Conservation (phyloP, 768 basidiomycete species). For the Collybia sp. region DNA sequence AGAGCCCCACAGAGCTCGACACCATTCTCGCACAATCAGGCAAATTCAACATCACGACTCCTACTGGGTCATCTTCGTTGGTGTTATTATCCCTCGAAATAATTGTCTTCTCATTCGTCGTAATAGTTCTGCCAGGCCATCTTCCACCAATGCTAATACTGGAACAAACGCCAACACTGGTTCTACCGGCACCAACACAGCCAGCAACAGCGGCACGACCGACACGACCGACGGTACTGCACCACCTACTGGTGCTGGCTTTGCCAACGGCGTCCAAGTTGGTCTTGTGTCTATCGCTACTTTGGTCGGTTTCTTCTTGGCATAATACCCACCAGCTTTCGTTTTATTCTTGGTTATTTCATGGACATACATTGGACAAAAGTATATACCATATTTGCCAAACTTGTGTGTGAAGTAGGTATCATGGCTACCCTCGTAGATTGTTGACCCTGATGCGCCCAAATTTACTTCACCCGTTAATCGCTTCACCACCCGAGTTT, state of each 20-base stretch:
- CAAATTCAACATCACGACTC: slow-evolving; percentile 43
- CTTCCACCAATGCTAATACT: slow-evolving; percentile 5
- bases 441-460: no score
- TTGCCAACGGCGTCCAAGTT: slow-evolving; percentile 10
- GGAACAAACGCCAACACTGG: slow-evolving; percentile 10
- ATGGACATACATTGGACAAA: no score
- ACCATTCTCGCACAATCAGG: slow-evolving; percentile 69
- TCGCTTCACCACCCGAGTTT: no score
- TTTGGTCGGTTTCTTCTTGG: slow-evolving; percentile 12
- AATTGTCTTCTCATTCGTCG: not conserved
- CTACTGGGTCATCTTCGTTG: slow-evolving; percentile 16
- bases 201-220: not conserved
- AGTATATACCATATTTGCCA: no score
- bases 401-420: no score
- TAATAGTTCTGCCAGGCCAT: slow-evolving; percentile 6
- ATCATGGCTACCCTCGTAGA: no score
- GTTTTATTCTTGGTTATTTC: no score
- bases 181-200: slow-evolving; percentile 6
- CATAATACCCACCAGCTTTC: slow-evolving; percentile 6
- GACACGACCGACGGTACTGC: slow-evolving; percentile 3
- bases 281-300: slow-evolving; percentile 23
- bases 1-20: slow-evolving; percentile 36
- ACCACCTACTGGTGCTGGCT: not conserved
- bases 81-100: slow-evolving; percentile 4
- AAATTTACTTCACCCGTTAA: no score